Evolutionary conservation across 2,329 filamentous ascomycete genomes (phyloP).

Genomic region (Akanthomyces muscarius): DNA sequence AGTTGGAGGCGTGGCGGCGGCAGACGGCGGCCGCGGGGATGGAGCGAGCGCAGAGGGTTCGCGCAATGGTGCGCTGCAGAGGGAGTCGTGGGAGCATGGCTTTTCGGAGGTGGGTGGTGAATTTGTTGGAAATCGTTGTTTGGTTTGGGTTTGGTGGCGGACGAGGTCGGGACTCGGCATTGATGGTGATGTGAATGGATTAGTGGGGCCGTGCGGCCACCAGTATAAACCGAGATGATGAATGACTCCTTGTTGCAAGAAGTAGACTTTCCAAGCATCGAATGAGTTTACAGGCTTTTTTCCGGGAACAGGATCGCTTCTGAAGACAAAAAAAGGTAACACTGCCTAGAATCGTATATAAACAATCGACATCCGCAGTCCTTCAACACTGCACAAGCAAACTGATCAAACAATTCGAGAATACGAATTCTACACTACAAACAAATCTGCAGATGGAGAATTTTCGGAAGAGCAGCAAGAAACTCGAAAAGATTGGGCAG

Average conservation of each 20-base stretch:
- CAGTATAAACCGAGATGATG: background rate
- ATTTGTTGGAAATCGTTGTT: background rate
- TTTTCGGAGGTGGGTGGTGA: background rate
- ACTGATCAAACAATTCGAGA: background rate
- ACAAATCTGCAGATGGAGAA: background rate
- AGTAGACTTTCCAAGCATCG: too few relatives aligned
- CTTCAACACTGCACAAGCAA: background rate
- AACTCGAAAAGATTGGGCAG: too few relatives aligned
- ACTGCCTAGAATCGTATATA: too few relatives aligned
- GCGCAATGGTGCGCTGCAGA: constrained; percentile 21
- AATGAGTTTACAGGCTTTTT: too few relatives aligned
- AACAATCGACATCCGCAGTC: background rate
- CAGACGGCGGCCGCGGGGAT: constrained; percentile 16
- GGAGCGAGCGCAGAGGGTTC: constrained; percentile 10
- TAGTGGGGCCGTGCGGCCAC: background rate
- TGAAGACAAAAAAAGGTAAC: too few relatives aligned
- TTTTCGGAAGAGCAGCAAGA: too few relatives aligned
- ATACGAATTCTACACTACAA: background rate
- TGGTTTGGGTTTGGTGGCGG: background rate
- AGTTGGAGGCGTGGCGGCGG: constrained; percentile 37
- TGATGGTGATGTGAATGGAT: background rate
- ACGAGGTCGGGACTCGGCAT: background rate
- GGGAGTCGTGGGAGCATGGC: constrained; percentile 11
- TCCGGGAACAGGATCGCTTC: too few relatives aligned
- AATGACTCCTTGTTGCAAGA: too few relatives aligned